These are phyloP conservation scores for Solanum piurae DNA, from an alignment of 257 asterid species.

Conservation along the genomic window DNA sequence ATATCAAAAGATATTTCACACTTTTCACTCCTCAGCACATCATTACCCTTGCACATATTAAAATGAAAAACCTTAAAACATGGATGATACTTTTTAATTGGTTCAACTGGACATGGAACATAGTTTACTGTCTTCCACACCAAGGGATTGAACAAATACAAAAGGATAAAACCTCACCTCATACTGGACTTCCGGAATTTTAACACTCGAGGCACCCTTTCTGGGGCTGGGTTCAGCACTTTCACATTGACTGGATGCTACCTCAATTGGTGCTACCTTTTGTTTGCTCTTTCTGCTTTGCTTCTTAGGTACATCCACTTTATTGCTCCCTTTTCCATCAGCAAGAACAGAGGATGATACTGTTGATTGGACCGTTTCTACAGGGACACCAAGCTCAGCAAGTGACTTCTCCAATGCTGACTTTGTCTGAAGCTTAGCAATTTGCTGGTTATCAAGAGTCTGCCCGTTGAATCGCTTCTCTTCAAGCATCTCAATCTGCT, in stretches of 20 bases:
- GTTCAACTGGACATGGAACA: background rate
- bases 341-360: slow-evolving; percentile 27
- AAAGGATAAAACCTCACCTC: slow-evolving; percentile 26
- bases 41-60: background rate
- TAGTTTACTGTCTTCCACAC: background rate
- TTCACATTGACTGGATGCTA: slow-evolving; percentile 22
- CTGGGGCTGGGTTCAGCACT: slow-evolving; percentile 19
- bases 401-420: slow-evolving; percentile 54
- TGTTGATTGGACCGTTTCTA: slow-evolving; percentile 31
- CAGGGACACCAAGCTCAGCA: slow-evolving; percentile 69
- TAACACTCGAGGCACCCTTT: slow-evolving; percentile 30
- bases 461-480: slow-evolving; percentile 62
- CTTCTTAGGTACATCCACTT: slow-evolving; percentile 32
- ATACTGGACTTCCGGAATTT: slow-evolving; percentile 23
- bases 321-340: slow-evolving; percentile 51
- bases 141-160: background rate
- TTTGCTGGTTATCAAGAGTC: slow-evolving; percentile 80
- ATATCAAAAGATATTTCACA: background rate
- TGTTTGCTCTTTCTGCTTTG: slow-evolving; percentile 67
- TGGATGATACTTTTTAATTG: background rate
- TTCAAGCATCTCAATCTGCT: slow-evolving; percentile 95
- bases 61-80: background rate
- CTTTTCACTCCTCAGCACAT: background rate
- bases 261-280: slow-evolving; percentile 35
- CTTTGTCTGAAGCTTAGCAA: slow-evolving; percentile 62